These are phyloP conservation scores for Cinnamomum micranthum DNA, from an alignment of 164 flowering plant species.

Conservation along the genomic window DNA sequence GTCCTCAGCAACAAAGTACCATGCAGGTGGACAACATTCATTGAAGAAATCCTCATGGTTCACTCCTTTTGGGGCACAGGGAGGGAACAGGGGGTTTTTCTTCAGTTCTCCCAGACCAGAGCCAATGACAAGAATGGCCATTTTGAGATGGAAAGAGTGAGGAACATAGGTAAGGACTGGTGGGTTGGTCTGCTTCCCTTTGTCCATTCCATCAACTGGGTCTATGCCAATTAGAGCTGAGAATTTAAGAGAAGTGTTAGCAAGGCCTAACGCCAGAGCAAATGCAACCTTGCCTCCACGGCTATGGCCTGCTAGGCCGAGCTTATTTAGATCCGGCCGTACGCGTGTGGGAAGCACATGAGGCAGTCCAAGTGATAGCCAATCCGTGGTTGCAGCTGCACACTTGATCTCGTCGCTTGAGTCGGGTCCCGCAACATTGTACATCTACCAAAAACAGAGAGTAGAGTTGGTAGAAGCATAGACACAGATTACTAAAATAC, in stretches of 20 bases:
- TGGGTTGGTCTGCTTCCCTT: constrained; percentile 74
- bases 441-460: constrained; percentile 33
- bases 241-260: constrained; percentile 31
- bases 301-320: constrained; percentile 73
- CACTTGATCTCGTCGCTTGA: constrained; percentile 49
- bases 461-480: background rate
- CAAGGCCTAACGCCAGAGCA: constrained; percentile 50
- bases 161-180: constrained; percentile 71
- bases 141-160: constrained; percentile 54
- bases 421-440: constrained; percentile 50
- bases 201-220: constrained; percentile 88
- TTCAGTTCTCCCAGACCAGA: constrained; percentile 64
- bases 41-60: constrained; percentile 67
- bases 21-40: constrained; percentile 58
- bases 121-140: constrained; percentile 66
- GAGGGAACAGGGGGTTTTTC: constrained; percentile 59
- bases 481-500: background rate
- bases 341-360: constrained; percentile 44
- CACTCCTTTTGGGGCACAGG: constrained; percentile 86
- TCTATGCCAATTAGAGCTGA: constrained; percentile 83
- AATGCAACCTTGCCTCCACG: constrained; percentile 87
- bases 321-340: constrained; percentile 38
- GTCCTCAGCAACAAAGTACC: constrained; percentile 64
- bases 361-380: constrained; percentile 52
- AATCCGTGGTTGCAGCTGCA: constrained; percentile 45